A percentile compares a stretch with the other conserved stretches of the same genome.
phyloP scores from a whole-genome alignment of 768 basidiomycete species.

The Roridomyces roridus region DNA sequence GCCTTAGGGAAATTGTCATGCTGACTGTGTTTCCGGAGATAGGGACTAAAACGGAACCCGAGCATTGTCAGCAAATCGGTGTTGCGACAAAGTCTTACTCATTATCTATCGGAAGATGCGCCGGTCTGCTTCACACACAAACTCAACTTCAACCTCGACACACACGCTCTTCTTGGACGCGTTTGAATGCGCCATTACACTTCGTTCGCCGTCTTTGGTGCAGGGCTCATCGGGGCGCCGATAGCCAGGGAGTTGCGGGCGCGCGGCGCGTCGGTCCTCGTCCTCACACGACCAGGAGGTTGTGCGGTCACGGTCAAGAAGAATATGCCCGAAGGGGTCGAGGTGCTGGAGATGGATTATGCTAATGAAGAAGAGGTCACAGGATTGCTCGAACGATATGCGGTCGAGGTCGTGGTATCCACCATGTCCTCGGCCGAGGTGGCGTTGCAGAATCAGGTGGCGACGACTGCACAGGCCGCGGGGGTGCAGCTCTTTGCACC shows the following conservation, averaged over 20 bases:
- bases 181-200: conserved; percentile 27
- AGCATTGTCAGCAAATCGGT: conserved; percentile 22
- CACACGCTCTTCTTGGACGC: no score
- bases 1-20: not conserved
- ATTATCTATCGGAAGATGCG: no score
- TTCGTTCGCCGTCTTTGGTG: conserved; percentile 42
- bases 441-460: conserved; percentile 32
- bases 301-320: not conserved
- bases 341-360: conserved; percentile 33
- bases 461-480: conserved; percentile 38
- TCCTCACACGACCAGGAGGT: conserved; percentile 16
- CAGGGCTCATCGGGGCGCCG: conserved; percentile 40
- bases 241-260: conserved; percentile 33
- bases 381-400: conserved; percentile 31
- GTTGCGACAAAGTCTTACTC: conserved; percentile 3
- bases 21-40: conserved; percentile 21
- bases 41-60: not conserved
- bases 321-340: conserved; percentile 21
- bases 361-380: conserved; percentile 27
- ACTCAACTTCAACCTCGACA: no score
- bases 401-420: conserved; percentile 40
- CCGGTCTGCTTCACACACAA: no score
- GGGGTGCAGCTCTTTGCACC: conserved; percentile 41
- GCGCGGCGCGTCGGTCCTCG: conserved; percentile 18
- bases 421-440: conserved; percentile 37